phyloP scores from a whole-genome alignment of 164 flowering plant genomes.

The Amborella trichopoda region DNA sequence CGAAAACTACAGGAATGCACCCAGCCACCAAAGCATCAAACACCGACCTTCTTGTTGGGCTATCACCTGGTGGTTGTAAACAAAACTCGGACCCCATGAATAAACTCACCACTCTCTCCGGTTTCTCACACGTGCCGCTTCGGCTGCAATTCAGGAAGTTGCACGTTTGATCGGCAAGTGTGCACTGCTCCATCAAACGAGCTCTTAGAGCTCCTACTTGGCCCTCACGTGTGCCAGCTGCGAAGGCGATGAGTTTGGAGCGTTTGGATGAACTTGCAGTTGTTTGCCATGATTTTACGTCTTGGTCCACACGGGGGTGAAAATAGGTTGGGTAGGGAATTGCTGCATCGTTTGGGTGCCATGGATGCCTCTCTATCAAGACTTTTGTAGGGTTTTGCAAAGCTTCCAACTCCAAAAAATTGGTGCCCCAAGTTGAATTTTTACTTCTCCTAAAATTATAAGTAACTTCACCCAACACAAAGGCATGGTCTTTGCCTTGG shows the following conservation, averaged over 20 bases:
- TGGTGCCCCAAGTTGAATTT: conserved; percentile 41
- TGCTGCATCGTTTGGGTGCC: conserved; percentile 60
- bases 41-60: conserved; percentile 69
- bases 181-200: conserved; percentile 46
- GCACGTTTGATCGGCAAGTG: conserved; percentile 22
- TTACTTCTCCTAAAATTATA: conserved; percentile 61
- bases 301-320: conserved; percentile 56
- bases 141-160: conserved; percentile 33
- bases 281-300: conserved; percentile 43
- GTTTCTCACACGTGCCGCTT: conserved; percentile 26
- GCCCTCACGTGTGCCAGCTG: conserved; percentile 50
- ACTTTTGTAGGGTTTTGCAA: conserved; percentile 63
- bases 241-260: conserved; percentile 36
- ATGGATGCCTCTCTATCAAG: conserved; percentile 65
- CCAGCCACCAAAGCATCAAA: conserved; percentile 76
- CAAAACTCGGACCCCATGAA: conserved; percentile 74
- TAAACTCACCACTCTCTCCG: conserved; percentile 32
- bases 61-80: conserved; percentile 79
- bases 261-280: conserved; percentile 30
- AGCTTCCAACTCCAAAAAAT: conserved; percentile 34
- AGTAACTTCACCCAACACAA: conserved; percentile 73
- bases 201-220: conserved; percentile 41
- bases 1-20: conserved; percentile 78
- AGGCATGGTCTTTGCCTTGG: conserved; percentile 55
- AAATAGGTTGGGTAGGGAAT: conserved; percentile 79